phyloP scores from a whole-genome alignment of 805 yeast genomes.

The Zygosaccharomyces pseudorouxii region DNA sequence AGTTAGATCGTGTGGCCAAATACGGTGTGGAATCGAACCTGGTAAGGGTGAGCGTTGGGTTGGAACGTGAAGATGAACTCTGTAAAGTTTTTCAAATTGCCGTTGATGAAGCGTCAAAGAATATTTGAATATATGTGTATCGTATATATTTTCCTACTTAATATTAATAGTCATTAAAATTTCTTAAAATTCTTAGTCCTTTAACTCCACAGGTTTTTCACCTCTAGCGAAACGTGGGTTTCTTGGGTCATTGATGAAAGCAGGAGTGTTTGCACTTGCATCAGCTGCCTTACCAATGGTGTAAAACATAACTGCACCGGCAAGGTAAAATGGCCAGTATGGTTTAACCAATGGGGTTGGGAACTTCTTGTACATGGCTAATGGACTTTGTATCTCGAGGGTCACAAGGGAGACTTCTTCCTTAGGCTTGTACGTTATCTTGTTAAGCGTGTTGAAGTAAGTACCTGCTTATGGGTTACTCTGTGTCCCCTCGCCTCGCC shows the following conservation, averaged over 20 bases:
- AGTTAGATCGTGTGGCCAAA: constrained; percentile 68
- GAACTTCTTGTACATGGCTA: constrained; percentile 38
- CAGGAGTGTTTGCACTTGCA: constrained; percentile 66
- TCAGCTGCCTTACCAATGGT: constrained; percentile 63
- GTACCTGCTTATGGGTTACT: not conserved
- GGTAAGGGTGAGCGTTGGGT: constrained; percentile 78
- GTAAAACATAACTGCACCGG: constrained; percentile 72
- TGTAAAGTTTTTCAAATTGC: constrained; percentile 48
- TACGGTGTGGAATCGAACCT: constrained; percentile 81
- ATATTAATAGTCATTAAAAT: not conserved
- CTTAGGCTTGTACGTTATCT: not conserved
- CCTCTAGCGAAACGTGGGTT: constrained; percentile 80
- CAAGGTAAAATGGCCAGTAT: constrained; percentile 86
- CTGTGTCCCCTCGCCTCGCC: not conserved
- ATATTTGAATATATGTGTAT: constrained; percentile 14
- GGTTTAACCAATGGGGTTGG: constrained; percentile 50
- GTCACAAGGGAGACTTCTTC: not conserved
- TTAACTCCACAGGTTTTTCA: constrained; percentile 43
- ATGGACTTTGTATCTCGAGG: not conserved
- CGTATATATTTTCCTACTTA: not conserved
- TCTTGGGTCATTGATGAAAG: constrained; percentile 92
- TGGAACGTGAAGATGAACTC: constrained; percentile 66
- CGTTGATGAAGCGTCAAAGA: constrained; percentile 35
- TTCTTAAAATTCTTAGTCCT: constrained; percentile 9
- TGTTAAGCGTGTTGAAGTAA: not conserved